Conservation (phyloP, 2,329 filamentous ascomycete genomes). For the Drechmeria coniospora region DNA sequence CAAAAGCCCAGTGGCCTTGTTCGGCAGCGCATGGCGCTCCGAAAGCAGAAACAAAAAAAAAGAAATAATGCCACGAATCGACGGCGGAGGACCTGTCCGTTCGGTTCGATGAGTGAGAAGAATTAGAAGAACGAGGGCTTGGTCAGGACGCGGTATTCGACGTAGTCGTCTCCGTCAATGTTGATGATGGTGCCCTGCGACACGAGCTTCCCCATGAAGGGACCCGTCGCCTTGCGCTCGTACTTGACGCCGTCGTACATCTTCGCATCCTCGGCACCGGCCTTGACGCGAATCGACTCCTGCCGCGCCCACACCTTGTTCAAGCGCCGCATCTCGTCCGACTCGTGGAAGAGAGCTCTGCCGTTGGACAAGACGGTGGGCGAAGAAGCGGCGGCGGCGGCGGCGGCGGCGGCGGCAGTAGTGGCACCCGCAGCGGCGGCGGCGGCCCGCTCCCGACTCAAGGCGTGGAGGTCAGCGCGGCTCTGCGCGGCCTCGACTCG, state of each 20-base stretch:
- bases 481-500: slow-evolving; percentile 34
- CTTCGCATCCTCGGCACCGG: slow-evolving; percentile 35
- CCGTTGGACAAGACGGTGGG: slow-evolving; percentile 13
- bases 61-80: background rate
- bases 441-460: slow-evolving; percentile 21
- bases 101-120: background rate
- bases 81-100: background rate
- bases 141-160: slow-evolving; percentile 49
- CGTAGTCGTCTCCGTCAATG: slow-evolving; percentile 52
- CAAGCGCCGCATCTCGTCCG: slow-evolving; percentile 32
- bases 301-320: slow-evolving; percentile 41
- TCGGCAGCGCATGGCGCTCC: background rate
- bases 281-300: slow-evolving; percentile 29
- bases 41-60: background rate
- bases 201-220: slow-evolving; percentile 48
- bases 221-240: slow-evolving; percentile 43
- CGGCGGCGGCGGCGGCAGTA: slow-evolving; percentile 12
- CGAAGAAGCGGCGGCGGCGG: slow-evolving; percentile 4
- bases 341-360: slow-evolving; percentile 26
- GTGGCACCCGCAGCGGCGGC: slow-evolving; percentile 17
- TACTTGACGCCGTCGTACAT: slow-evolving; percentile 46
- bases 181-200: slow-evolving; percentile 45
- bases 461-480: slow-evolving; percentile 32
- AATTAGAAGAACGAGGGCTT: slow-evolving; percentile 44
- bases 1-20: too few species aligned